phyloP scores from a whole-genome alignment of 2,329 filamentous ascomycete genomes.

The Phyllosticta citrichinensis region DNA sequence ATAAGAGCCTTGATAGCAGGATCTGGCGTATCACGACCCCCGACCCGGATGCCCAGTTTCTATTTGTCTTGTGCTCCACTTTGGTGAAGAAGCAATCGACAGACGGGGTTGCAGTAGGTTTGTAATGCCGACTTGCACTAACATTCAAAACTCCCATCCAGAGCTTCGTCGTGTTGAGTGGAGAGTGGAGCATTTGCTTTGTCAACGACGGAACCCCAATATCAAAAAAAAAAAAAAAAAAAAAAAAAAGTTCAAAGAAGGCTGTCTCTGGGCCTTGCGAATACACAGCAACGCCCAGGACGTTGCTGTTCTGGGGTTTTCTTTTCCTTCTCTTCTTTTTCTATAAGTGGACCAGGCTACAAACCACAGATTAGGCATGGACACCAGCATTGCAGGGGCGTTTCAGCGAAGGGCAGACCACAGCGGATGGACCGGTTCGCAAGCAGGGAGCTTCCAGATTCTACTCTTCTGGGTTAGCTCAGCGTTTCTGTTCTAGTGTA shows the following conservation, averaged over 20 bases:
- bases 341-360: not conserved
- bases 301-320: not conserved
- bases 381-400: not conserved
- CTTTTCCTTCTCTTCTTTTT: not conserved
- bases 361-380: not conserved
- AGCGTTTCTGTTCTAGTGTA: not conserved
- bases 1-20: constrained; percentile 4
- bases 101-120: constrained; percentile 1
- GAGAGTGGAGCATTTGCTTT: not conserved
- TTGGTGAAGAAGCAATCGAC: not conserved
- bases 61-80: not conserved
- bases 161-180: not conserved
- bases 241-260: not conserved
- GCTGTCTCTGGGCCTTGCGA: not conserved
- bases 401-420: not conserved
- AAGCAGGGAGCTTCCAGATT: not conserved
- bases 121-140: constrained; percentile 1
- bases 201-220: not conserved
- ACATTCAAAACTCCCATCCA: not conserved
- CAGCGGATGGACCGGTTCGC: not conserved
- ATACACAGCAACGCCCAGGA: not conserved
- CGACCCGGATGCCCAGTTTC: not conserved
- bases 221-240: not conserved
- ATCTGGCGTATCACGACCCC: not conserved
- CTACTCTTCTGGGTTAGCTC: not conserved